Percentiles rank a stretch among this genome's conserved stretches.
Evolutionary conservation across 768 basidiomycete genomes (phyloP).

Genomic region (Lactarius quietus): DNA sequence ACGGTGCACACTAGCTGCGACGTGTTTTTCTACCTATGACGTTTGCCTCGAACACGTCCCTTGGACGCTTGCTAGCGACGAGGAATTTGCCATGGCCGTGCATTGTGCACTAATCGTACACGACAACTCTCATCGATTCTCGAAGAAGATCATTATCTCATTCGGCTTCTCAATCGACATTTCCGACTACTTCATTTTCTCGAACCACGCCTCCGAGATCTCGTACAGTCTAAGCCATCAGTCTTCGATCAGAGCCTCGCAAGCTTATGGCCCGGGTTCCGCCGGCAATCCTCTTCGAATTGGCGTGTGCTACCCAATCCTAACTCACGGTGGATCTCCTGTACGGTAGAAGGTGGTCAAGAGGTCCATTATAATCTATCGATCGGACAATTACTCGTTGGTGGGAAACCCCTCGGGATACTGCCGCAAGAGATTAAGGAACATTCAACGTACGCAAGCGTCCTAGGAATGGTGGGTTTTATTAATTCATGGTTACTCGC

Average conservation of each 20-base stretch:
- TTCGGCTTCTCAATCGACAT: not conserved
- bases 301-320: constrained; percentile 2
- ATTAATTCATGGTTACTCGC: too few relatives aligned
- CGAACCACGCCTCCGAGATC: not conserved
- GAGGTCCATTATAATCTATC: constrained; percentile 5
- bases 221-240: not conserved
- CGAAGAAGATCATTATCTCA: not conserved
- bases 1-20: constrained; percentile 8
- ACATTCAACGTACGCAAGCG: constrained; percentile 6
- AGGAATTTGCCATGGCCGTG: not conserved
- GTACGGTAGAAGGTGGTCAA: not conserved
- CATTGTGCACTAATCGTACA: constrained; percentile 10
- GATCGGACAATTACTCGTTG: not conserved
- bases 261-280: not conserved
- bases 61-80: not conserved
- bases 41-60: not conserved
- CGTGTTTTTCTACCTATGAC: constrained; percentile 5
- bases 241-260: not conserved
- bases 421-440: constrained; percentile 2
- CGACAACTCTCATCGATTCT: not conserved
- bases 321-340: constrained; percentile 4
- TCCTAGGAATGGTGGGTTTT: constrained; percentile 5
- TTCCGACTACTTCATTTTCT: not conserved
- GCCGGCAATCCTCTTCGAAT: not conserved
- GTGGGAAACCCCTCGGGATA: constrained; percentile 5